These are phyloP conservation scores for Coemansia brasiliensis DNA, from an alignment of 192 early-diverging fungal genomes.

Conservation along the genomic window DNA sequence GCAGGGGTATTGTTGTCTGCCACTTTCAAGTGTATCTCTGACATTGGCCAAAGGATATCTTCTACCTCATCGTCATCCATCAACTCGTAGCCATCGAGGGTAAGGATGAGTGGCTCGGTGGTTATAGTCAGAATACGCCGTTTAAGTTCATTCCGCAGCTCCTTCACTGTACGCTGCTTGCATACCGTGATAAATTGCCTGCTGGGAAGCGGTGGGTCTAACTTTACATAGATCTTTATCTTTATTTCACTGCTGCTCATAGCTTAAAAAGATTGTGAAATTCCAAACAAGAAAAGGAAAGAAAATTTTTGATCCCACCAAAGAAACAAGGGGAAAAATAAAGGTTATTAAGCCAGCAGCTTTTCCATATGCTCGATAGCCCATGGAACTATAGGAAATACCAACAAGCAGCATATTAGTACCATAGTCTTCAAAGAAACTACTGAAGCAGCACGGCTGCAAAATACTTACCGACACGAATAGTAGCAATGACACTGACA, in stretches of 20 bases:
- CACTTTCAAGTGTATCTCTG: background rate
- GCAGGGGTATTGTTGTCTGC: background rate
- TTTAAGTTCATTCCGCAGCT: conserved; percentile 36
- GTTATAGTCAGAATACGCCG: conserved; percentile 27
- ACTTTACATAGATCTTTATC: conserved; percentile 18
- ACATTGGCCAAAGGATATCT: conserved; percentile 11
- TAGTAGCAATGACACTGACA: conserved; percentile 40
- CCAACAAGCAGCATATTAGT: background rate
- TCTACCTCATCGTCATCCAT: conserved; percentile 44
- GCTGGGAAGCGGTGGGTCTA: conserved; percentile 28
- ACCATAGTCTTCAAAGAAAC: background rate
- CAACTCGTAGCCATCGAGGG: conserved; percentile 27
- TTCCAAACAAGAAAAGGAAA: conserved; percentile 3
- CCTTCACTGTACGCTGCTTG: conserved; percentile 29
- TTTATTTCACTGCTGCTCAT: conserved; percentile 7
- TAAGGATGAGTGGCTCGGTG: conserved; percentile 17
- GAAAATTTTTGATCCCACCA: background rate
- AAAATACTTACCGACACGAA: conserved; percentile 41
- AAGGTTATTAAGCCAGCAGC: conserved; percentile 18
- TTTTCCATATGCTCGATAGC: conserved; percentile 52
- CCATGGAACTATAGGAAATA: conserved; percentile 42
- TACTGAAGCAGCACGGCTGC: background rate
- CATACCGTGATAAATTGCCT: conserved; percentile 37
- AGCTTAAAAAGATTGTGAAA: conserved; percentile 3
- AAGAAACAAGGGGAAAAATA: conserved; percentile 1